Evolutionary conservation across 371 early-diverging fungal species (phyloP).

Genomic region (Zychaea mexicana): DNA sequence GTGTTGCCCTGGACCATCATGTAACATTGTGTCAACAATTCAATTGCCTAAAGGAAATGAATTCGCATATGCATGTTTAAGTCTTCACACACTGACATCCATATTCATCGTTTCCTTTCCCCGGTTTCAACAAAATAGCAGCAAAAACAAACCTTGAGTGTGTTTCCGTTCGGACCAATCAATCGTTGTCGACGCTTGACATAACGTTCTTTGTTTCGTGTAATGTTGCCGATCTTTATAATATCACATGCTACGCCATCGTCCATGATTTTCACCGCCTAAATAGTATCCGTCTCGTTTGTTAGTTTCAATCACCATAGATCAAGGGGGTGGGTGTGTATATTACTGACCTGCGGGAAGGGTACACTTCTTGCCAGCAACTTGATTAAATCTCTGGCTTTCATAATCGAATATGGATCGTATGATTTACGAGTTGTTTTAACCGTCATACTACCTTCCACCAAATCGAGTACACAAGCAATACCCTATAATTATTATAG

Average conservation of each 20-base stretch:
- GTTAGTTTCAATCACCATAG: background rate
- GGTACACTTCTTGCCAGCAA: conserved; percentile 96
- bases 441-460: conserved; percentile 98
- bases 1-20: conserved; percentile 99
- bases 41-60: conserved; percentile 73
- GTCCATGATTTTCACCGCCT: conserved; percentile 90
- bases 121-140: no score
- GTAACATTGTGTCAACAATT: conserved; percentile 96
- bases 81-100: background rate
- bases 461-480: conserved; percentile 90
- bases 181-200: conserved; percentile 98
- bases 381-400: conserved; percentile 97
- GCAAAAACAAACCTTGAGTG: conserved; percentile 69
- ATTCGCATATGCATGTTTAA: background rate
- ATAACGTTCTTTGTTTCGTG: conserved; percentile 96
- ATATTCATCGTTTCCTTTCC: background rate
- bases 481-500: conserved; percentile 69
- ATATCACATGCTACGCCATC: conserved; percentile 96
- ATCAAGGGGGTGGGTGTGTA: no score
- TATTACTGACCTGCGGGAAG: conserved; percentile 77
- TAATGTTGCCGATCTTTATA: conserved; percentile 95
- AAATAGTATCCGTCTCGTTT: no score
- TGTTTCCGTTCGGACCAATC: conserved; percentile 97
- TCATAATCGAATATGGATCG: conserved; percentile 97
- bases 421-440: conserved; percentile 96